phyloP scores from a whole-genome alignment of 1,284 basidiomycete genomes.

The Sporisorium graminicola region DNA sequence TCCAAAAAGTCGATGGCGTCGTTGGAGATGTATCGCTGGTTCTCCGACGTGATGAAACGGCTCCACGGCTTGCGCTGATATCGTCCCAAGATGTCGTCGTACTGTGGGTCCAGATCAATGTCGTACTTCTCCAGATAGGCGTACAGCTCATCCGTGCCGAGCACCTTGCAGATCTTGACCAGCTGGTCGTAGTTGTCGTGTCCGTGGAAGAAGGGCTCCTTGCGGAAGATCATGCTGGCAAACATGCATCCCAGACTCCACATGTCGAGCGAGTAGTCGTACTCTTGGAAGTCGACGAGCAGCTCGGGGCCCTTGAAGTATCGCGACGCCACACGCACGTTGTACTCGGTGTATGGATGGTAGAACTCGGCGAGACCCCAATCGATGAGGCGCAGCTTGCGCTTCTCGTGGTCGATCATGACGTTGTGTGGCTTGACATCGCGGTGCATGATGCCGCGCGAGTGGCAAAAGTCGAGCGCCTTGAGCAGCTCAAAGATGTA shows the following conservation, averaged over 20 bases:
- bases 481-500: slow-evolving; percentile 98
- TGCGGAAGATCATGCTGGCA: slow-evolving; percentile 86
- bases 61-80: slow-evolving; percentile 90
- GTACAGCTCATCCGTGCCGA: slow-evolving; percentile 95
- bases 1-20: slow-evolving; percentile 83
- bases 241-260: slow-evolving; percentile 99
- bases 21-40: slow-evolving; percentile 96
- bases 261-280: slow-evolving; percentile 90
- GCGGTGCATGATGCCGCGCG: slow-evolving; percentile 98
- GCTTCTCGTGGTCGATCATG: slow-evolving; percentile 98
- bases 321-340: slow-evolving; percentile 94
- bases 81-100: slow-evolving; percentile 69
- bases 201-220: slow-evolving; percentile 99
- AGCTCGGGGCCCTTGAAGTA: slow-evolving; percentile 99
- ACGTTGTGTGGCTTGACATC: slow-evolving; percentile 99
- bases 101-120: slow-evolving; percentile 75
- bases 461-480: slow-evolving; percentile 97
- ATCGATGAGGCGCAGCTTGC: slow-evolving; percentile 94
- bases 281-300: slow-evolving; percentile 97
- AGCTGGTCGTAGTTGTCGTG: slow-evolving; percentile 99
- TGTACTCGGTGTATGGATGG: slow-evolving; percentile 96
- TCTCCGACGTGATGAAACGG: slow-evolving; percentile 75
- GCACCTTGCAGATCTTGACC: slow-evolving; percentile 96
- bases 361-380: slow-evolving; percentile 99
- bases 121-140: slow-evolving; percentile 74